phyloP scores from a whole-genome alignment of 1,284 basidiomycete species.

The Testicularia cyperi region DNA sequence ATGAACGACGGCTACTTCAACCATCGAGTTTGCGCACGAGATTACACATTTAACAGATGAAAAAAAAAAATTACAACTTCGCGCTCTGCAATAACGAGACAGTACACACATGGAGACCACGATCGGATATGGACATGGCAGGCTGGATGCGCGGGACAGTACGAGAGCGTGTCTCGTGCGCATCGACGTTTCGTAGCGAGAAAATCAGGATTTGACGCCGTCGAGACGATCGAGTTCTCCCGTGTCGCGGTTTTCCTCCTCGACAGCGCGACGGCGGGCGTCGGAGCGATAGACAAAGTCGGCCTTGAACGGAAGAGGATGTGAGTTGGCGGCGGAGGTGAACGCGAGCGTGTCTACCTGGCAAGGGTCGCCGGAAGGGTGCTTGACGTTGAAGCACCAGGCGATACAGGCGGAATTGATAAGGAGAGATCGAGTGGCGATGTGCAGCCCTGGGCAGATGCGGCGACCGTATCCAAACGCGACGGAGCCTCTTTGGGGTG shows the following conservation, averaged over 20 bases:
- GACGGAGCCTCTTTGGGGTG: slow-evolving; percentile 35
- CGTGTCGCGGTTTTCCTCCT: slow-evolving; percentile 5
- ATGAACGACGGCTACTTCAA: too few species aligned
- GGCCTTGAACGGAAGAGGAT: slow-evolving; percentile 24
- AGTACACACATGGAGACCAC: too few species aligned
- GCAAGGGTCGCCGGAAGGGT: slow-evolving; percentile 4
- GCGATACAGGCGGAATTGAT: slow-evolving; percentile 59
- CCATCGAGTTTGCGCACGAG: too few species aligned
- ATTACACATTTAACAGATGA: too few species aligned
- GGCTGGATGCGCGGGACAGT: too few species aligned
- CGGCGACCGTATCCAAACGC: slow-evolving; percentile 56
- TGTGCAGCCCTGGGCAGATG: slow-evolving; percentile 60
- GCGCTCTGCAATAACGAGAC: too few species aligned
- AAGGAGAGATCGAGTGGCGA: slow-evolving; percentile 59
- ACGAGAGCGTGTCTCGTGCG: too few species aligned
- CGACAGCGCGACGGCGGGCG: neutral
- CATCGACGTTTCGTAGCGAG: too few species aligned
- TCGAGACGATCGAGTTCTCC: slow-evolving; percentile 10
- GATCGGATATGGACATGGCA: too few species aligned
- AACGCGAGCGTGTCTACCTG: slow-evolving; percentile 28
- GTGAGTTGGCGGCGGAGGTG: slow-evolving; percentile 25
- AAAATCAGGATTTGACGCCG: too few species aligned
- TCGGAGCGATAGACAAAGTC: slow-evolving; percentile 1
- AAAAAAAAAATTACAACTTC: too few species aligned
- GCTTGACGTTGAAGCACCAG: slow-evolving; percentile 57